Percentiles rank a stretch among this genome's conserved stretches.
Evolutionary conservation across 805 yeast species (phyloP).

Genomic region (Metschnikowia arizonensis): DNA sequence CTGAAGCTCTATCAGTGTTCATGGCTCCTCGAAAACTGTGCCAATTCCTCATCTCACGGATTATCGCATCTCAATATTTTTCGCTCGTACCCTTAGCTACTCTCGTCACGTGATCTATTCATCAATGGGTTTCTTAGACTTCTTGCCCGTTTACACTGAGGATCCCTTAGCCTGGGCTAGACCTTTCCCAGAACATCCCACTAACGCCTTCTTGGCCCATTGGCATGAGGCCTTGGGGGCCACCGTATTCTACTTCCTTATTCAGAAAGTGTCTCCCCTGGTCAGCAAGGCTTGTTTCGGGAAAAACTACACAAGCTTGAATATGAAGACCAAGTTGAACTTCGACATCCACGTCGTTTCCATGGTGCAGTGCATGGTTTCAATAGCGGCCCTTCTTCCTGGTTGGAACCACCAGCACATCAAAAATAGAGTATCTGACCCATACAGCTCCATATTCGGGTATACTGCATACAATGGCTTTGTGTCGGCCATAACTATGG

Average conservation of each 20-base stretch:
- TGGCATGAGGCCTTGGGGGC: conserved; percentile 71
- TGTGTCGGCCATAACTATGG: conserved; percentile 66
- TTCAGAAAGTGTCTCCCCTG: conserved; percentile 51
- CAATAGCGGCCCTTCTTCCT: conserved; percentile 59
- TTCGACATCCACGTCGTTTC: conserved; percentile 91
- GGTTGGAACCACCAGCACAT: conserved; percentile 56
- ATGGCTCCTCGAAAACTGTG: too few species aligned
- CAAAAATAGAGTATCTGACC: conserved; percentile 36
- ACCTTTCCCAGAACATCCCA: conserved; percentile 46
- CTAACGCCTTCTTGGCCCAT: conserved; percentile 47
- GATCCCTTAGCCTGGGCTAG: conserved; percentile 44
- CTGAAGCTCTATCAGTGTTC: not conserved
- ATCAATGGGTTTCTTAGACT: not conserved
- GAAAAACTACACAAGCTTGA: conserved; percentile 46
- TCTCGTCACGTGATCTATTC: not conserved
- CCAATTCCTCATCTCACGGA: not conserved
- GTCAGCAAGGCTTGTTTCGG: conserved; percentile 51
- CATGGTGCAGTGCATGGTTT: conserved; percentile 72
- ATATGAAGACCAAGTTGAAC: conserved; percentile 51
- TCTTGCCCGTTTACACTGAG: conserved; percentile 24
- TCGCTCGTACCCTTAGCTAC: not conserved
- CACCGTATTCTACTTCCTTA: conserved; percentile 52
- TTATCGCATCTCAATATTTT: not conserved
- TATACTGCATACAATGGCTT: conserved; percentile 72
- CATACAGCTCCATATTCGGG: conserved; percentile 49